Percentiles rank a stretch among this genome's conserved stretches.
phyloP scores from a whole-genome alignment of 2,329 filamentous ascomycete species.

The Chalaropsis thielavioides region DNA sequence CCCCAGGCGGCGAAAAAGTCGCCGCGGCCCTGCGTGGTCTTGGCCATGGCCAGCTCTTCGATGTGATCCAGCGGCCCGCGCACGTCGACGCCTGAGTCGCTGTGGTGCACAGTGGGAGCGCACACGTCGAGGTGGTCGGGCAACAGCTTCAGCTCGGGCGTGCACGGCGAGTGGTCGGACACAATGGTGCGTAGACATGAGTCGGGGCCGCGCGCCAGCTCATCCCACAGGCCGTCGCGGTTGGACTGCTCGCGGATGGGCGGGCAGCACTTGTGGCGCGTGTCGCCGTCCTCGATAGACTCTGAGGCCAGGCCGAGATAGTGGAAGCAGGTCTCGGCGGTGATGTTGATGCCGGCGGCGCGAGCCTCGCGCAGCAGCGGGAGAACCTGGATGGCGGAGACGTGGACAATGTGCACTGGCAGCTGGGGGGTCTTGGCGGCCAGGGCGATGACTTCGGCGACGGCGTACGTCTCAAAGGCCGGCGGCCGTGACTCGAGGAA shows the following conservation, averaged over 20 bases:
- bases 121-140: constrained; percentile 38
- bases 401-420: constrained; percentile 83
- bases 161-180: constrained; percentile 92
- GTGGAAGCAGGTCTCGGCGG: constrained; percentile 91
- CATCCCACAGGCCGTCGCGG: constrained; percentile 75
- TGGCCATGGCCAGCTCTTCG: constrained; percentile 20
- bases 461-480: constrained; percentile 78
- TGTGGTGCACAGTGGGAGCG: constrained; percentile 30
- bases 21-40: constrained; percentile 31
- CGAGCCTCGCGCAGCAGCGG: constrained; percentile 65
- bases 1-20: constrained; percentile 97
- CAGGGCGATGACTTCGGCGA: constrained; percentile 71
- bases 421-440: constrained; percentile 67
- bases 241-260: constrained; percentile 72
- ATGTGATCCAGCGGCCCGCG: constrained; percentile 26
- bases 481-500: constrained; percentile 86
- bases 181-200: constrained; percentile 86
- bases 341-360: constrained; percentile 63
- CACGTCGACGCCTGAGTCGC: constrained; percentile 41
- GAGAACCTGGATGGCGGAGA: constrained; percentile 79
- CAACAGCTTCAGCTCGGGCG: constrained; percentile 80
- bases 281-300: constrained; percentile 70
- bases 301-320: constrained; percentile 78
- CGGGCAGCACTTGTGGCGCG: constrained; percentile 87
- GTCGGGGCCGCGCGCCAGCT: constrained; percentile 48